Base-by-base conservation (phyloP, 768 basidiomycete genomes). In the Mycena polygramma region DNA sequence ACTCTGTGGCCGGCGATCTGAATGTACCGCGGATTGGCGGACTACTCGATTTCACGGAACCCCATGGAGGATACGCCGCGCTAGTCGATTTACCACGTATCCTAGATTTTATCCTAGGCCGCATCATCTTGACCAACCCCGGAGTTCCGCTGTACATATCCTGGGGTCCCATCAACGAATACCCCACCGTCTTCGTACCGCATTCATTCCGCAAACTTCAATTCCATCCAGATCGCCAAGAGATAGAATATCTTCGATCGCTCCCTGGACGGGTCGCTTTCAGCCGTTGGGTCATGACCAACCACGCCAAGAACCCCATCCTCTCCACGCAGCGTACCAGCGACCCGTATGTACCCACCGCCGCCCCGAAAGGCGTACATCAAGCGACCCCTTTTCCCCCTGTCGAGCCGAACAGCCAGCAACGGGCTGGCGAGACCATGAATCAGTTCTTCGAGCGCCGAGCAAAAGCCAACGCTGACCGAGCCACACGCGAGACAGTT, bases 1-100 rank as follows among this genome's bases (percentile, higher is more conserved):
- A 17, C 14, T 73, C 74, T 7, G 63, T 57, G 4, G 69, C 58
- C 13, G 69, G 69, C 0, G 58, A 73, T 53, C 1, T 66, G 3
- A 1, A 13, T 5, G 22, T 48, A 5, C 66, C 57, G 1, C 11
- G 69, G n/a, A 59, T 73, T 14, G 72, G 74, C 5, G 65, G 72
- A 19, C 45, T 75, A 30, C 43, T 75, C 20, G 58, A 68, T 20
- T 58, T 58, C 22, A 51, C 11, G 9, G 2, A 7, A 0, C 39
- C 11, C 24, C 57, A 5, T 6, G n/a, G n/a, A n/a, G 43, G 15
- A 4, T 15, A 9, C 17, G 11, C 43, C 17, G 43, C 10, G 15
- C 8, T 17, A 11, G 11, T 58, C 20, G 22, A 14, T 2, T n/a
- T 20, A 1, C 57, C 57, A 22, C 22, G 39, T 41, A 14, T 4